phyloP scores from a whole-genome alignment of 176 grass and related monocot species.

The Ananas comosus region DNA sequence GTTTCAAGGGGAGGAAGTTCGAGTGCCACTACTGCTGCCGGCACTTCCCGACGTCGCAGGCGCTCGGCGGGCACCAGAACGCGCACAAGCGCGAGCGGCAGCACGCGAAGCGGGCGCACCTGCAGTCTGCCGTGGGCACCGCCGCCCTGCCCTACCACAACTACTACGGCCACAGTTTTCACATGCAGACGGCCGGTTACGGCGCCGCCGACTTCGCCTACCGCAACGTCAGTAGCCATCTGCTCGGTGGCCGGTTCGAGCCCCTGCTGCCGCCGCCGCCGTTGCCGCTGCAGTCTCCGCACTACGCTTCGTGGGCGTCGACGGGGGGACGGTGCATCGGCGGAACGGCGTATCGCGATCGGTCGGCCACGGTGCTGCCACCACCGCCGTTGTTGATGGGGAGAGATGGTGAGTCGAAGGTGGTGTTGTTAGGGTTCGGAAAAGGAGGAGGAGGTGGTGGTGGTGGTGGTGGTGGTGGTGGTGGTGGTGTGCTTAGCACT shows the following conservation, averaged over 20 bases:
- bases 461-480: constrained; percentile 12
- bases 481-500: constrained; percentile 15
- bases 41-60: constrained; percentile 69
- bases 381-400: constrained; percentile 13
- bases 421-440: not conserved
- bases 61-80: constrained; percentile 46
- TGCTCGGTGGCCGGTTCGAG: constrained; percentile 30
- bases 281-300: constrained; percentile 26
- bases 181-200: not conserved
- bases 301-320: constrained; percentile 69
- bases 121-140: constrained; percentile 55
- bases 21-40: constrained; percentile 94
- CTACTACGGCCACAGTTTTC: not conserved
- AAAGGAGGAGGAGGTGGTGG: constrained; percentile 8
- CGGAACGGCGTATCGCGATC: not conserved
- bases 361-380: constrained; percentile 17
- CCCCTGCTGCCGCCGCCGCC: constrained; percentile 16
- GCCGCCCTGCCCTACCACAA: constrained; percentile 30
- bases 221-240: constrained; percentile 37
- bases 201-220: constrained; percentile 16
- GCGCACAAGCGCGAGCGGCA: constrained; percentile 58
- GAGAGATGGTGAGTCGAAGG: constrained; percentile 26
- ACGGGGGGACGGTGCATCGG: constrained; percentile 32
- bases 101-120: constrained; percentile 56
- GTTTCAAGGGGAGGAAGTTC: constrained; percentile 30